A percentile compares a stretch with the other conserved stretches of the same genome.
Conservation (phyloP, 1,139 yeast genomes). For the Lipomyces yarrowii region DNA sequence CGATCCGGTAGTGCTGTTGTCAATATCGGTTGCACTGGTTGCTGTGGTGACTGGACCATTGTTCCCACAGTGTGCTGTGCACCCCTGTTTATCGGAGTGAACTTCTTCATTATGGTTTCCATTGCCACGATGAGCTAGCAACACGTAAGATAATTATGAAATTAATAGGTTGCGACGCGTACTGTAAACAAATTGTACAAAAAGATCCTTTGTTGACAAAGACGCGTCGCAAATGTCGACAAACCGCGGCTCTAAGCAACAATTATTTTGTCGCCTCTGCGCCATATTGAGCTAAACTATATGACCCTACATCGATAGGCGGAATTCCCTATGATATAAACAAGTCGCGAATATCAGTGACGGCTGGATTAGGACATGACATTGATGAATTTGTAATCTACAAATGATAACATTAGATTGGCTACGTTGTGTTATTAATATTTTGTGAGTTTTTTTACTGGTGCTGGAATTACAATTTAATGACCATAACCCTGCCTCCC, state of each 20-base stretch:
- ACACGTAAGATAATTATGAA: background rate
- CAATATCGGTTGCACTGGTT: background rate
- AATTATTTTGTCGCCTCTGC: background rate
- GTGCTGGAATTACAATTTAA: no score
- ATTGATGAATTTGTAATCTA: background rate
- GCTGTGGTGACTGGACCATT: background rate
- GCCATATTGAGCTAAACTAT: background rate
- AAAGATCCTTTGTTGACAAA: background rate
- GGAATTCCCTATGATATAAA: background rate
- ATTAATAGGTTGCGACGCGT: background rate
- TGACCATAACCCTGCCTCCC: no score
- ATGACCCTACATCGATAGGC: background rate
- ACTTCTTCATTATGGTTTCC: background rate
- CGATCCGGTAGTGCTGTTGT: conserved; percentile 38
- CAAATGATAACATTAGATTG: background rate
- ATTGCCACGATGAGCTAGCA: no score
- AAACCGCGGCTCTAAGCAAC: background rate
- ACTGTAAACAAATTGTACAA: background rate
- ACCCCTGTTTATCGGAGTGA: background rate
- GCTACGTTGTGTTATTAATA: background rate
- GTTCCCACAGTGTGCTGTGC: background rate
- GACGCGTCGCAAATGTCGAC: background rate
- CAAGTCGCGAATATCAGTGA: background rate
- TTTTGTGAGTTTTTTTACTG: background rate
- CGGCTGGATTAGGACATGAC: background rate